Conservation (phyloP, 2,329 filamentous ascomycete species). For the Colletotrichum tamarilloi region DNA sequence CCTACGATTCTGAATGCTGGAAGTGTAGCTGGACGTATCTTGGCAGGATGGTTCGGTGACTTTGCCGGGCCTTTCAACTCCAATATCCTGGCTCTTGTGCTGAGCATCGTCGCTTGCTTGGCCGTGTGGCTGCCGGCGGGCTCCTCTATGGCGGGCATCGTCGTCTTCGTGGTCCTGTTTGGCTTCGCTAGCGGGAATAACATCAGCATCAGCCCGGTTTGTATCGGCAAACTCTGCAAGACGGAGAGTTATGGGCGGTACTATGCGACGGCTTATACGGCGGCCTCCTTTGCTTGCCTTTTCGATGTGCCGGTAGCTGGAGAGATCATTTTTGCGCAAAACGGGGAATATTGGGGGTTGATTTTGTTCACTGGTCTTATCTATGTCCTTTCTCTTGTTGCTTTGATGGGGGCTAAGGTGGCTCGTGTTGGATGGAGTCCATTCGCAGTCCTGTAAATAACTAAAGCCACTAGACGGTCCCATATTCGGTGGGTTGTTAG, state of each 20-base stretch:
- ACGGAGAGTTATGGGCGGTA: conserved; percentile 86
- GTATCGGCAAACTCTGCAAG: conserved; percentile 82
- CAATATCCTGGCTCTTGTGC: conserved; percentile 75
- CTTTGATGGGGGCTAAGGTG: conserved; percentile 68
- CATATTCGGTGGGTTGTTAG: rapidly evolving
- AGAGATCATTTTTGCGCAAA: conserved; percentile 65
- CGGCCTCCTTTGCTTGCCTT: conserved; percentile 78
- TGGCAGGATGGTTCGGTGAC: conserved; percentile 84
- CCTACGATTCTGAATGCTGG: conserved; percentile 86
- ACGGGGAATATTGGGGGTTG: conserved; percentile 71
- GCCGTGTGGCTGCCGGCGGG: conserved; percentile 81
- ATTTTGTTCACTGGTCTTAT: conserved; percentile 73
- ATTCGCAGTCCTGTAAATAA: conserved; percentile 16
- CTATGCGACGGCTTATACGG: conserved; percentile 88
- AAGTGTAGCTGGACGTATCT: conserved; percentile 79
- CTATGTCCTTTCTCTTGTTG: conserved; percentile 65
- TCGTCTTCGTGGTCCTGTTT: conserved; percentile 80
- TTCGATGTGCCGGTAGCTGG: conserved; percentile 79
- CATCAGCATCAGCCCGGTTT: conserved; percentile 85
- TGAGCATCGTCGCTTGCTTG: conserved; percentile 71
- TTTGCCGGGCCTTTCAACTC: conserved; percentile 86
- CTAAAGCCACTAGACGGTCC: background rate
- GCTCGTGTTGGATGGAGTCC: conserved; percentile 20
- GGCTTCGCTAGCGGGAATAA: conserved; percentile 85
- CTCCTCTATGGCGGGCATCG: conserved; percentile 67